phyloP scores from a whole-genome alignment of 1,284 basidiomycete species.

The Rhizoctonia solani region DNA sequence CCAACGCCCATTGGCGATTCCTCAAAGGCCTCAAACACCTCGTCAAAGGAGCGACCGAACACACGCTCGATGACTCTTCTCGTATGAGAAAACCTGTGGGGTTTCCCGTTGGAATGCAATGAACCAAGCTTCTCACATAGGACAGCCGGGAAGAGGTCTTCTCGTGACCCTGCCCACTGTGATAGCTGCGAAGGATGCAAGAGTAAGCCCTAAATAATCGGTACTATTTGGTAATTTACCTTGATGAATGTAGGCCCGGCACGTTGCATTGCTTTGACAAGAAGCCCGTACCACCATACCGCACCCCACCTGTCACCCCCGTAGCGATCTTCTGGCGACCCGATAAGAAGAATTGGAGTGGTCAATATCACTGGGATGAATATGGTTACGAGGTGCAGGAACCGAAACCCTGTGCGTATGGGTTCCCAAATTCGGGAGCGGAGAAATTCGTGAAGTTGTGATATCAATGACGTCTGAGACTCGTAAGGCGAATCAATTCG shows the following conservation, averaged over 20 bases:
- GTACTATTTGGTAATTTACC: constrained; percentile 50
- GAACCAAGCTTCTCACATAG: constrained; percentile 86
- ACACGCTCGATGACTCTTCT: constrained; percentile 81
- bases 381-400: constrained; percentile 80
- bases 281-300: constrained; percentile 92
- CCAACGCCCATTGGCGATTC: constrained; percentile 92
- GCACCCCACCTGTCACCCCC: constrained; percentile 82
- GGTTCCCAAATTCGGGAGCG: constrained; percentile 78
- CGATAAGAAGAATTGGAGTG: constrained; percentile 85
- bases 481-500: constrained; percentile 30
- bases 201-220: background rate
- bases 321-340: constrained; percentile 48
- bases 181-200: constrained; percentile 44
- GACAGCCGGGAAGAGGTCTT: constrained; percentile 92
- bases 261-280: constrained; percentile 88
- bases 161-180: constrained; percentile 97
- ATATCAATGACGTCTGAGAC: constrained; percentile 14
- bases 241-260: constrained; percentile 99
- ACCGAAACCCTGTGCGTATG: constrained; percentile 79
- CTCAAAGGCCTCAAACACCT: constrained; percentile 93
- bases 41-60: constrained; percentile 79
- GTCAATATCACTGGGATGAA: constrained; percentile 89
- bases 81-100: constrained; percentile 84
- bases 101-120: constrained; percentile 86
- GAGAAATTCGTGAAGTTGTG: constrained; percentile 47